phyloP scores from a whole-genome alignment of 2,329 filamentous ascomycete species.

The Stenocarpella maydis region DNA sequence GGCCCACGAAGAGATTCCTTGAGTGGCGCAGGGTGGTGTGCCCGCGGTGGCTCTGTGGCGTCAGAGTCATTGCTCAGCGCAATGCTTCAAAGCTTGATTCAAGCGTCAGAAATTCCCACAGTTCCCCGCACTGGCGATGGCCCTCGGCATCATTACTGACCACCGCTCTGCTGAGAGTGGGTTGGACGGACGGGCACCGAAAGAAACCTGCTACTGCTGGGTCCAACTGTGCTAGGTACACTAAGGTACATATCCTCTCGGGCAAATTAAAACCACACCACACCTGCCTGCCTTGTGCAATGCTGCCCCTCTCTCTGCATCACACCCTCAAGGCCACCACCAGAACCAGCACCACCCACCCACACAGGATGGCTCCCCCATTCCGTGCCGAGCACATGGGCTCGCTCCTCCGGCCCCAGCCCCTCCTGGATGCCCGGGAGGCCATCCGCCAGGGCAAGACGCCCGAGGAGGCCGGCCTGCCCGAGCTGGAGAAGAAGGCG shows the following conservation, averaged over 20 bases:
- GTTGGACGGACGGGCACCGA: constrained; percentile 12
- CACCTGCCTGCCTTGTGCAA: neutral
- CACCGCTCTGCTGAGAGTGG: constrained; percentile 12
- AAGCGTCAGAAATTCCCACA: neutral
- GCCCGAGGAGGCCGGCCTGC: constrained; percentile 62
- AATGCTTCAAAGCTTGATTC: neutral
- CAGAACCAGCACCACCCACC: neutral
- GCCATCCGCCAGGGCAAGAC: constrained; percentile 63
- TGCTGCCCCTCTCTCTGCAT: neutral
- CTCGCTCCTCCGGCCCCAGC: constrained; percentile 46
- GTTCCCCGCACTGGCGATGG: constrained; percentile 15
- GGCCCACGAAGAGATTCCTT: neutral
- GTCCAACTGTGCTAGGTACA: neutral
- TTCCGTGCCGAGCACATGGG: constrained; percentile 49
- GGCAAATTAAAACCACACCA: neutral
- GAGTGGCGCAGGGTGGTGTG: neutral
- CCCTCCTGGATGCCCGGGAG: constrained; percentile 59
- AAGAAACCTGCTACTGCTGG: constrained; percentile 6
- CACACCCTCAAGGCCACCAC: neutral
- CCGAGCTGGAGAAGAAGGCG: constrained; percentile 68
- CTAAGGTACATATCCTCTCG: neutral
- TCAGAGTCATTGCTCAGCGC: neutral
- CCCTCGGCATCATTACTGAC: constrained; percentile 26
- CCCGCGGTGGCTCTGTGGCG: neutral
- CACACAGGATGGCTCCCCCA: constrained; percentile 42